These are phyloP conservation scores for Trichoderma citrinoviride DNA, from an alignment of 2,329 filamentous ascomycete species.

Conservation along the genomic window DNA sequence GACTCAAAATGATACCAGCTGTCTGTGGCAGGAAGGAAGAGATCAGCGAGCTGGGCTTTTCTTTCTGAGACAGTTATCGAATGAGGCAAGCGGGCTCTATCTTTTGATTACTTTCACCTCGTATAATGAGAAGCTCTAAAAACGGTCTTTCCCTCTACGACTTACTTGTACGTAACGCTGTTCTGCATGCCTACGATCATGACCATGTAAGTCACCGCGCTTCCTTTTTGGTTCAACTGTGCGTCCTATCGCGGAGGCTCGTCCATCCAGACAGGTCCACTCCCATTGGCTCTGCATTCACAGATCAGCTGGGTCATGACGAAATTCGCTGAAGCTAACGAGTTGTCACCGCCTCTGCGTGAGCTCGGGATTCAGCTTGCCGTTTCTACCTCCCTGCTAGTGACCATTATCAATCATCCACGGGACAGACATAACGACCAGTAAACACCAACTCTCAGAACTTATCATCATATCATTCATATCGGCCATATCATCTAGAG, in stretches of 20 bases:
- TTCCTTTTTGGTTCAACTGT: too few species aligned
- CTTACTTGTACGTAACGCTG: too few species aligned
- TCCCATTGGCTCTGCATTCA: neutral
- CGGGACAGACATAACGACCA: neutral
- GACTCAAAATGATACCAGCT: neutral
- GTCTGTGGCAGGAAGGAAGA: neutral
- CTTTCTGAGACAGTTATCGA: too few species aligned
- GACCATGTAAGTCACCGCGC: too few species aligned
- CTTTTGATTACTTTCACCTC: neutral
- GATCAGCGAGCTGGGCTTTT: neutral
- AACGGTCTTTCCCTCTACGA: neutral
- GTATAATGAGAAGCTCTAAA: neutral
- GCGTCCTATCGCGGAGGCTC: too few species aligned
- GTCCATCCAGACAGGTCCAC: too few species aligned
- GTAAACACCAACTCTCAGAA: neutral
- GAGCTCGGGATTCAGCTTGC: neutral
- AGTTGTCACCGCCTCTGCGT: neutral
- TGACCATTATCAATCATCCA: neutral
- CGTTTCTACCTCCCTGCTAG: neutral
- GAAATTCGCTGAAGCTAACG: neutral
- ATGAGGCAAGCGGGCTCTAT: neutral
- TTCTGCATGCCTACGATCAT: too few species aligned
- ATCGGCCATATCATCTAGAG: neutral
- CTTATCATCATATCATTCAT: neutral
- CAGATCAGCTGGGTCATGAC: neutral